Evolutionary conservation across 2,329 filamentous ascomycete genomes (phyloP).

Genomic region (Coleophoma crateriformis): DNA sequence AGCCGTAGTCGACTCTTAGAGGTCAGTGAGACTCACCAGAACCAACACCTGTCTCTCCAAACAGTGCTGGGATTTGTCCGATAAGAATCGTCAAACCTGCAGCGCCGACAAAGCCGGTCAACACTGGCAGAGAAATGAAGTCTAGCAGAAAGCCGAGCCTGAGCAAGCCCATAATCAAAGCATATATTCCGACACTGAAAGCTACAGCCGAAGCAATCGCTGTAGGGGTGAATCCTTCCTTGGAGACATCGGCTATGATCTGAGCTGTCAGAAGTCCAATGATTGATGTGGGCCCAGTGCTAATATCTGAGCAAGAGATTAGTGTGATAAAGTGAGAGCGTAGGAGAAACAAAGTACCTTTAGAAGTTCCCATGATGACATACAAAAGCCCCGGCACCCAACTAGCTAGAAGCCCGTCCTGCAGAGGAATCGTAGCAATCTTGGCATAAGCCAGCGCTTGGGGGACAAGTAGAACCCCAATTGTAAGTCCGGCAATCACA

Average conservation of each 20-base stretch:
- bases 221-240: constrained; percentile 43
- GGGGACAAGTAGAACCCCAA: constrained; percentile 55
- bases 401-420: constrained; percentile 53
- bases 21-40: constrained; percentile 28
- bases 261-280: constrained; percentile 61
- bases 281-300: constrained; percentile 51
- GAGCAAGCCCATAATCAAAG: constrained; percentile 53
- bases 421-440: constrained; percentile 56
- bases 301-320: constrained; percentile 35
- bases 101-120: constrained; percentile 61
- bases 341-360: constrained; percentile 33
- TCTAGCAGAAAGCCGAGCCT: constrained; percentile 62
- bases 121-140: constrained; percentile 59
- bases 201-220: constrained; percentile 57
- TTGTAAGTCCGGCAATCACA: constrained; percentile 53
- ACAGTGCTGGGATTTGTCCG: constrained; percentile 46
- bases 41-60: constrained; percentile 34
- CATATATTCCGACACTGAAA: constrained; percentile 58
- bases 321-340: constrained; percentile 34
- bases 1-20: not conserved
- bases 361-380: constrained; percentile 55
- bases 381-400: constrained; percentile 54
- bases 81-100: constrained; percentile 61
- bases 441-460: constrained; percentile 57
- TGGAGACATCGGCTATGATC: constrained; percentile 46